Evolutionary conservation across 495 filamentous ascomycete species (phyloP).

Genomic region (Penicillium coprophilum): DNA sequence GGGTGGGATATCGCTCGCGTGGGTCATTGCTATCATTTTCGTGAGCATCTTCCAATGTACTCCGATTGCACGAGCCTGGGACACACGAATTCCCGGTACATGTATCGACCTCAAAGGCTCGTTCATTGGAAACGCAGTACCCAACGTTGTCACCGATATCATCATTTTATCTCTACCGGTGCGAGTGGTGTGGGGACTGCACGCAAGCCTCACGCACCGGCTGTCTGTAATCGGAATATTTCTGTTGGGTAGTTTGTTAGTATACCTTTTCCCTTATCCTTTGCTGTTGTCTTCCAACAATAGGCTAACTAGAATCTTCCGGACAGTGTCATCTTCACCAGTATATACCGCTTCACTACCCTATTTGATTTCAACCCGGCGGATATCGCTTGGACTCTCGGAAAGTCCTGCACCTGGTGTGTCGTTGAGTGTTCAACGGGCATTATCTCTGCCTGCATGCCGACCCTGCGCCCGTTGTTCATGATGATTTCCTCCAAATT

Average conservation of each 20-base stretch:
- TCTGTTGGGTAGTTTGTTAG: conserved; percentile 21
- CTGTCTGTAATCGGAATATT: conserved; percentile 18
- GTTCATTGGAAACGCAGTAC: conserved; percentile 47
- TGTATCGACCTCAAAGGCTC: conserved; percentile 48
- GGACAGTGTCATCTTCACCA: conserved; percentile 19
- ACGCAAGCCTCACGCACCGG: conserved; percentile 18
- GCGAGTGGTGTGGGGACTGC: conserved; percentile 41
- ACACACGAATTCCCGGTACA: conserved; percentile 28
- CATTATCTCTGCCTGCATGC: conserved; percentile 18
- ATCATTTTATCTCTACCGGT: conserved; percentile 47
- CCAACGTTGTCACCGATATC: conserved; percentile 49
- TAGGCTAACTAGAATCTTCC: not conserved
- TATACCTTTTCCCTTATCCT: not conserved
- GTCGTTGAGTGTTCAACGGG: conserved; percentile 12
- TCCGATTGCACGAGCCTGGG: conserved; percentile 44
- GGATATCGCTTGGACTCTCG: conserved; percentile 17
- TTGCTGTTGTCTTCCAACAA: not conserved
- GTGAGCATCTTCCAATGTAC: conserved; percentile 47
- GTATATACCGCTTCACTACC: conserved; percentile 15
- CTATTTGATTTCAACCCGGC: conserved; percentile 10
- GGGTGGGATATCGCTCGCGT: conserved; percentile 37
- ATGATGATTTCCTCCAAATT: conserved; percentile 10
- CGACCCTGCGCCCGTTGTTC: conserved; percentile 15
- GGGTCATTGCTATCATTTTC: conserved; percentile 44
- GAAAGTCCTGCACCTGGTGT: conserved; percentile 17